Conservation (phyloP, 1,139 yeast genomes). For the Wickerhamomyces sp. region DNA sequence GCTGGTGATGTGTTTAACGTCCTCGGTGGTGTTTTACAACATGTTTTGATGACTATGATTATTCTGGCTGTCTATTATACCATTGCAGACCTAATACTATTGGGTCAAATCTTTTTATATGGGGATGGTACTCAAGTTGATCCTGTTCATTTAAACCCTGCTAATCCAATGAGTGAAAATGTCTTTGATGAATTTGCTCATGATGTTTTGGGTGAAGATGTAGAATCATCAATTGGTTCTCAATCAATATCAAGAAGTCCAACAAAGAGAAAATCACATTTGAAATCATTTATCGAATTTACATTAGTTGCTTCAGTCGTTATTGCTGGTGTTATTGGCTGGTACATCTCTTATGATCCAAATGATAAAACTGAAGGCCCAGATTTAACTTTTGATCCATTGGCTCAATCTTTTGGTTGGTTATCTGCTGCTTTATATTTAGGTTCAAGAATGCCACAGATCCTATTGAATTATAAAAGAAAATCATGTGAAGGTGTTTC, state of each 20-base stretch:
- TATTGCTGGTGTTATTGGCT: slow-evolving; percentile 77
- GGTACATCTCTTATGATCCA: slow-evolving; percentile 61
- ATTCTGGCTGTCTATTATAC: slow-evolving; percentile 89
- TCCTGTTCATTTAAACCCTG: slow-evolving; percentile 80
- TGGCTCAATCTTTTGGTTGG: slow-evolving; percentile 92
- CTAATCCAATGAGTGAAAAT: slow-evolving; percentile 75
- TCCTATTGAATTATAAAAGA: slow-evolving; percentile 71
- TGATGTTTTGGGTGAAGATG: slow-evolving; percentile 21
- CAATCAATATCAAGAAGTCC: slow-evolving; percentile 5
- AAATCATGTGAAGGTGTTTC: slow-evolving; percentile 93
- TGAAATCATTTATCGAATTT: slow-evolving; percentile 36
- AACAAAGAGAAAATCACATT: slow-evolving; percentile 9
- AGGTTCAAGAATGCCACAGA: slow-evolving; percentile 89
- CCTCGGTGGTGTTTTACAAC: slow-evolving; percentile 81
- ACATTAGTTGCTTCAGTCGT: slow-evolving; percentile 68
- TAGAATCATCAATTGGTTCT: slow-evolving; percentile 10
- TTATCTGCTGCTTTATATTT: slow-evolving; percentile 79
- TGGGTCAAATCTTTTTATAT: slow-evolving; percentile 77
- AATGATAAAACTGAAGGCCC: slow-evolving; percentile 27
- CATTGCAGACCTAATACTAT: slow-evolving; percentile 76
- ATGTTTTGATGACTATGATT: slow-evolving; percentile 88
- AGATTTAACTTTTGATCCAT: slow-evolving; percentile 54
- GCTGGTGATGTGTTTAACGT: slow-evolving; percentile 91
- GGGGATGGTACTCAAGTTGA: slow-evolving; percentile 55
- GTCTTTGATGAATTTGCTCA: slow-evolving; percentile 50